Evolutionary conservation across 495 filamentous ascomycete species (phyloP), one percentile per base, ranked within the genome.

Genomic region (Penicillium odoratum): DNA sequence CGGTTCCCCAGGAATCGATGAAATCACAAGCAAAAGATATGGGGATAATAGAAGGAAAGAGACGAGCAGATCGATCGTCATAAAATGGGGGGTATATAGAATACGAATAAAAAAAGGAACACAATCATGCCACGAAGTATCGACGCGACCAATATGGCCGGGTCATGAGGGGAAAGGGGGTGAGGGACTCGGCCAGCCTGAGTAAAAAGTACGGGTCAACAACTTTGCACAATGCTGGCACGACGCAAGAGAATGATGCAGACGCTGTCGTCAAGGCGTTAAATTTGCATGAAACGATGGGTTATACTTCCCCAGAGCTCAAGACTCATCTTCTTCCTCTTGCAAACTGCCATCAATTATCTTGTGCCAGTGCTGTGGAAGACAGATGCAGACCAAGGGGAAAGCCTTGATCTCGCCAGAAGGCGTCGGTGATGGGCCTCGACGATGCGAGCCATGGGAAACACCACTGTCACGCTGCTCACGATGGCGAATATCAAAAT

Each of bases 321-420:
- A 72, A 58, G 51, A 53, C 51, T 68, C 71, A 44, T 77, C 73
- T 25, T 76, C 76, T 31, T 70, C 75, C 56, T 69, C 71, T 25
- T 43, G 43, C 16, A 65, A 25, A 50, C 67, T 68, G 40, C 90
- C 93, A 56, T 99, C 93, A 65, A 98, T 93, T 16, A 96, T 98
- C 75, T 93, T 94, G 67, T 88, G 86, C 95, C 95, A 99, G 71
- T 97, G 92, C 66, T 97, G 91, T 16, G 95, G 95, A 11, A 97
- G 79, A 73, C 95, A 99, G 31, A 99, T 92, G 71, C 95, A 99
- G 25, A 99, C 95, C 57, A 99, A 81, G 8, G 93, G 93, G 80
- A 99, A 99, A 33, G 95, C 95, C 72, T 98, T 98, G 76, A 98
- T 92, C 67, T 98, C 93, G 56, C 90, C 91, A 49, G 80, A 85